Evolutionary conservation across 2,329 filamentous ascomycete species (phyloP).

Genomic region (Trichoderma citrinoviride): DNA sequence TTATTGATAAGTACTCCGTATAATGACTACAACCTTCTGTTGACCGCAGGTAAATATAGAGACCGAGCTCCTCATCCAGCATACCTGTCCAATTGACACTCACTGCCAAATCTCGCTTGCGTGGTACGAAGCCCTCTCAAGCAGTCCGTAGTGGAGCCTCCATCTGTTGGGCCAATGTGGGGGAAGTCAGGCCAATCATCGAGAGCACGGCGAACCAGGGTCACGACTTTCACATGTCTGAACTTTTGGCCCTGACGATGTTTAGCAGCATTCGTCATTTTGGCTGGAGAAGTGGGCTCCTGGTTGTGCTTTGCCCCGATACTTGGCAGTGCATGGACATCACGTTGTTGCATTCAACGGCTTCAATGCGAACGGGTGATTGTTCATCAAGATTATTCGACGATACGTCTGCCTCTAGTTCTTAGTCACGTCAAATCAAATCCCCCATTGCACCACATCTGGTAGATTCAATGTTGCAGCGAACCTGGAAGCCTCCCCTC

Average conservation of each 20-base stretch:
- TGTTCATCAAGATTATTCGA: too few relatives aligned
- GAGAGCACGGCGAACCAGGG: neutral
- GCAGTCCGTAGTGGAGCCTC: neutral
- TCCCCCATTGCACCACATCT: too few relatives aligned
- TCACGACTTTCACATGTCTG: slow-evolving; percentile 20
- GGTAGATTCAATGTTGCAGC: neutral
- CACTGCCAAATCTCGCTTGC: slow-evolving; percentile 6
- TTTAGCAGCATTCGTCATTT: slow-evolving; percentile 18
- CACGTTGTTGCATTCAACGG: neutral
- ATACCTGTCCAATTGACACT: neutral
- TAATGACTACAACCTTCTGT: too few relatives aligned
- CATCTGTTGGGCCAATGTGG: slow-evolving; percentile 20
- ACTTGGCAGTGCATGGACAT: neutral
- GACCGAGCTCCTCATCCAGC: neutral
- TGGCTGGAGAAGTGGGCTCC: slow-evolving; percentile 6
- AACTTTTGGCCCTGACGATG: neutral
- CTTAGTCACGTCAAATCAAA: too few relatives aligned
- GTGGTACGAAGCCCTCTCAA: slow-evolving; percentile 11
- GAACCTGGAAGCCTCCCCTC: neutral
- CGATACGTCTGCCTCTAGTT: too few relatives aligned
- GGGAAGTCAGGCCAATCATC: neutral
- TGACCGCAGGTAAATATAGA: neutral
- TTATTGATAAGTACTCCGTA: neutral
- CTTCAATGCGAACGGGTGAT: neutral
- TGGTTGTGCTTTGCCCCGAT: neutral